phyloP scores from a whole-genome alignment of 257 asterid genomes.

The Hygrophila difformis region DNA sequence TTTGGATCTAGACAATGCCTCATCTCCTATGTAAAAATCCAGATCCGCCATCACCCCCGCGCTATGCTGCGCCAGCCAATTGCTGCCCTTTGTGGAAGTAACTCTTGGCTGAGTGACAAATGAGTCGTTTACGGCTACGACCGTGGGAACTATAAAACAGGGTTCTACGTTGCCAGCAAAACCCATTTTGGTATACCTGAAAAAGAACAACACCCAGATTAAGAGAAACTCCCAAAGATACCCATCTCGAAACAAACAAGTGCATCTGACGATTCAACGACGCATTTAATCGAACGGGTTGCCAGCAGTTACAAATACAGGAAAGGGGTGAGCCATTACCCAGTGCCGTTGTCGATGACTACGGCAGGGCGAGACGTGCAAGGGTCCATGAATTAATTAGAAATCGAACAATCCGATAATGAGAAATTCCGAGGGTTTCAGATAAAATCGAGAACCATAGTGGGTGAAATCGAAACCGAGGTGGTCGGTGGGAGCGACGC shows the following conservation, averaged over 20 bases:
- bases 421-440: conserved; percentile 34
- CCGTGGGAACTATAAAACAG: conserved; percentile 72
- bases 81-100: conserved; percentile 50
- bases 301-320: not conserved
- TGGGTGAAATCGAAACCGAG: conserved; percentile 31
- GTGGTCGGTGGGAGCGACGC: conserved; percentile 28
- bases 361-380: conserved; percentile 79
- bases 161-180: conserved; percentile 99
- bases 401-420: conserved; percentile 29
- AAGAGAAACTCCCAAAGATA: too few relatives aligned
- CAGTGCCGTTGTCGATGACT: conserved; percentile 94
- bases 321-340: conserved; percentile 27
- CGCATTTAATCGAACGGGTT: conserved; percentile 22
- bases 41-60: conserved; percentile 99
- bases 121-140: conserved; percentile 72
- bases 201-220: conserved; percentile 6
- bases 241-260: not conserved
- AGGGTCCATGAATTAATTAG: conserved; percentile 58
- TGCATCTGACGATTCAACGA: not conserved
- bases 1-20: conserved; percentile 71
- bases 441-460: conserved; percentile 42
- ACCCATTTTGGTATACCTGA: conserved; percentile 87
- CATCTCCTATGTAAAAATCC: conserved; percentile 84
- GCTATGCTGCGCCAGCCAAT: conserved; percentile 73
- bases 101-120: conserved; percentile 65